Evolutionary conservation across 306 rosid species (phyloP), one percentile per base, ranked within the genome.

Genomic region (Cotoneaster glaucophyllus): DNA sequence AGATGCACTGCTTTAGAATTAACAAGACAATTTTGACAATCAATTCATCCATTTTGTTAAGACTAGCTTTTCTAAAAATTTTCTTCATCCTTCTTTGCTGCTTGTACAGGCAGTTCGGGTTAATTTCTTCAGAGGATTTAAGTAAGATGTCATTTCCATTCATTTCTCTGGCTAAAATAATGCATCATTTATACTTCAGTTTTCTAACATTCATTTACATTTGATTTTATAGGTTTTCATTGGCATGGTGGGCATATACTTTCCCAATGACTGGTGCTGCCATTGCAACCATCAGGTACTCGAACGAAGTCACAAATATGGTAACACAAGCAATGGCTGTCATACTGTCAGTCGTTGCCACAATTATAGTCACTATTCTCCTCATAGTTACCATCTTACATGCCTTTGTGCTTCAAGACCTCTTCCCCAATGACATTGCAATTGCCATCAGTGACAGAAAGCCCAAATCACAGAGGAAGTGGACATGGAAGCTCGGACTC

Each of bases 181-280:
- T 15, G 7, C 54, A 50, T 15, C 44, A 50, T 50, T 50, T 50
- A 5, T 18, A 50, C 21, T 5, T 50, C 21, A 50, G 18, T 28
- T 79, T 64, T 85, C 70, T 80, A 24, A 79, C 73, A 54, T 41
- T 12, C 4, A 28, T 44, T 81, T 74, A 77, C 19, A 26, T 83
- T 67, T 70, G 61, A 71, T 41, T 78, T 29, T 50, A 31, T 77
- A 95, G 99, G 82, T 95, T 95, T 71, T 96, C 98, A 0, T 81
- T 96, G 71, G 84, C 99, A 26, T 95, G 99, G 99, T 95, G 99
- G 99, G 99, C 97, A 19, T 96, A 96, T 76, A 96, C 98, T 19
- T 96, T 96, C 78, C 99, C 99, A 44, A 96, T 96, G 99, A 90
- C 99, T 21, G 97, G 93, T 53, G 98, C 99, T 70, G 99, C 99